phyloP scores from a whole-genome alignment of 1,139 yeast species.

The Saccharomyces hybrid region DNA sequence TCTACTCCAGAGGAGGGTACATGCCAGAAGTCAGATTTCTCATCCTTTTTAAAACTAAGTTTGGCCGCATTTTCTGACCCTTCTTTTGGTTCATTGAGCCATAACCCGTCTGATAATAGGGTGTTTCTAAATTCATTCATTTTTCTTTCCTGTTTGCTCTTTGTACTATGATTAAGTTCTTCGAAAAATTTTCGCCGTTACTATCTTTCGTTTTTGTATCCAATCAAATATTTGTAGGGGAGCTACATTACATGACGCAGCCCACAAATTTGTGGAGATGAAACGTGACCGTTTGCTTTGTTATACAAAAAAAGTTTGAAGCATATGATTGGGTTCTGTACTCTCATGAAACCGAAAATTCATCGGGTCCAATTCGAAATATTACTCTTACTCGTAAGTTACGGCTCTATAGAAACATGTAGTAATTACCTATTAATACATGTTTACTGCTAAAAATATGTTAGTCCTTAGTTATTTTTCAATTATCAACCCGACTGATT shows the following conservation, averaged over 20 bases:
- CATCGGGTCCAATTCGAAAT: too few species aligned
- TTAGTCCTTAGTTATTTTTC: too few species aligned
- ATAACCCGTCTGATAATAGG: too few species aligned
- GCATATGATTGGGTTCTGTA: neutral
- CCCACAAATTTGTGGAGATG: neutral
- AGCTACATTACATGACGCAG: neutral
- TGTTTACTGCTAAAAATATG: neutral
- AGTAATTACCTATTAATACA: too few species aligned
- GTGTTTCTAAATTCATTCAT: too few species aligned
- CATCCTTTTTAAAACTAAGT: neutral
- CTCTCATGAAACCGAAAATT: too few species aligned
- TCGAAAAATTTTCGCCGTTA: too few species aligned
- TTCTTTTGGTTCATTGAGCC: neutral
- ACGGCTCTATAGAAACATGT: neutral
- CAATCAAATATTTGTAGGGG: too few species aligned
- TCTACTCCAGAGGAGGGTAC: neutral
- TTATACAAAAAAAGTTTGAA: neutral
- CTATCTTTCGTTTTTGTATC: too few species aligned
- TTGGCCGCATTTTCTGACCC: neutral
- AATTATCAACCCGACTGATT: neutral
- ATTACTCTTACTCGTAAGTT: neutral
- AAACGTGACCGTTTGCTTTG: neutral
- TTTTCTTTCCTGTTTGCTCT: too few species aligned
- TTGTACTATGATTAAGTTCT: too few species aligned
- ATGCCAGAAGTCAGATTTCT: neutral